These are phyloP conservation scores for Exophiala sp. DNA, from an alignment of 2,329 filamentous ascomycete genomes.

Conservation along the genomic window DNA sequence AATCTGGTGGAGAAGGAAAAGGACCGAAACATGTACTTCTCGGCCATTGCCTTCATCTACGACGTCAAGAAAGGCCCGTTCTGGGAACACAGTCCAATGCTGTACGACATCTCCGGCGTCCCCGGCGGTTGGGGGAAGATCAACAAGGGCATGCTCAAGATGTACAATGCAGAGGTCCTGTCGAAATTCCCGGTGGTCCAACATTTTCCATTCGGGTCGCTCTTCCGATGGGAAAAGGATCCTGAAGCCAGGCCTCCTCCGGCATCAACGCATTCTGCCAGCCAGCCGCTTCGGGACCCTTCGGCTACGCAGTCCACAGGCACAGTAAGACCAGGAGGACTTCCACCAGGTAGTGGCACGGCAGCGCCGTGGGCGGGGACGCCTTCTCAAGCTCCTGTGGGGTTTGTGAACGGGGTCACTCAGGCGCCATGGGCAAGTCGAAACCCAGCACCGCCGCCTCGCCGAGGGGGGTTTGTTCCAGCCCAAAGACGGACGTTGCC, in stretches of 20 bases:
- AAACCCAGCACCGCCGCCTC: conserved; percentile 17
- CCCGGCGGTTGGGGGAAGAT: conserved; percentile 96
- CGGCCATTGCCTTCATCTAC: conserved; percentile 92
- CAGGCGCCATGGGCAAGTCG: conserved; percentile 29
- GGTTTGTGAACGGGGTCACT: conserved; percentile 29
- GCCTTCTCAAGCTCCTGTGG: conserved; percentile 17
- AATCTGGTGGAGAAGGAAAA: conserved; percentile 61
- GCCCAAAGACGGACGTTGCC: conserved; percentile 10
- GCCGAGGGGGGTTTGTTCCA: conserved; percentile 8
- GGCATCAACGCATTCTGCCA: conserved; percentile 53
- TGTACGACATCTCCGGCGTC: conserved; percentile 91
- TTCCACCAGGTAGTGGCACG: conserved; percentile 12
- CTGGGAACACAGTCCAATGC: conserved; percentile 87
- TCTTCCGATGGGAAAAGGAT: conserved; percentile 71
- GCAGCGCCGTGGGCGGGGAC: conserved; percentile 28
- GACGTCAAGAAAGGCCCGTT: conserved; percentile 95
- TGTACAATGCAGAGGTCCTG: conserved; percentile 95
- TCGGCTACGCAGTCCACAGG: conserved; percentile 14
- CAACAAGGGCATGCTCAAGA: conserved; percentile 99
- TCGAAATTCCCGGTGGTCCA: conserved; percentile 98
- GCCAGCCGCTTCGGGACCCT: conserved; percentile 44
- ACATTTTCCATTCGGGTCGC: conserved; percentile 76
- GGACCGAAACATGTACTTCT: conserved; percentile 78
- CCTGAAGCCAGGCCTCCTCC: conserved; percentile 50
- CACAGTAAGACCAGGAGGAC: conserved; percentile 11